Base-by-base conservation (phyloP, 2,329 filamentous ascomycete species). In the Ophiostoma ulmi region DNA sequence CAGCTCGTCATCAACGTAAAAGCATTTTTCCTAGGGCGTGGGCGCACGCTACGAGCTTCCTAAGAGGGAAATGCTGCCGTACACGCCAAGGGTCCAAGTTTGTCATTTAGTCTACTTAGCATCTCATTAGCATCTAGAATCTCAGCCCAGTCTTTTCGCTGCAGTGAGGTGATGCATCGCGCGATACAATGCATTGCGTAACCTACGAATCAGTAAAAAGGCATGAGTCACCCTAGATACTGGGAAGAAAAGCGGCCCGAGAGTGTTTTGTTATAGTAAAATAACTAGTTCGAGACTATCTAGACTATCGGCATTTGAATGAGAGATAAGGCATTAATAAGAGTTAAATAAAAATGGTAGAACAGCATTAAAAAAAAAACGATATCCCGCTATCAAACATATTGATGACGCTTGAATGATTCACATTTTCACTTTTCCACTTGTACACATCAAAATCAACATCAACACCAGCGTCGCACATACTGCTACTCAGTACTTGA, bases 31-130 rank as follows among this genome's bases (percentile, higher is more conserved):
- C 26, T 36, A 36, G 58, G 58, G 58, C 31, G n/a, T 58, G 7
- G 58, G 61, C 8, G 36, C 36, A 17, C 64, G 64, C 64, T 44
- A 44, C 36, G 64, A 44, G 64, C 64, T 66, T 41, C 64, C 64
- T 5, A 66, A 66, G 36, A 5, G 22, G 64, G 64, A 44, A 66
- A 38, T 44, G 17, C 17, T 66, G 36, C 64, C 64, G 36, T 26
- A 66, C 41, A 41, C 5, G 64, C 38, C 38, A 44, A 38, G 38
- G 31, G 10, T 26, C 52, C 7, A 11, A 10, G 13, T 3, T 2
- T 8, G n/a, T 2, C 48, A 26, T 22, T 3, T n/a, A 22, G n/a
- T n/a, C 44, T 39, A 13, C 38, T 44, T 38, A 66, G 36, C 3
- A 65, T 65, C 63, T 41, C 20, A 11, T 64, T 39, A 38, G 35